Evolutionary conservation across 2,329 filamentous ascomycete genomes (phyloP), one percentile per base, ranked within the genome.

Genomic region (Phyllachora maydis): DNA sequence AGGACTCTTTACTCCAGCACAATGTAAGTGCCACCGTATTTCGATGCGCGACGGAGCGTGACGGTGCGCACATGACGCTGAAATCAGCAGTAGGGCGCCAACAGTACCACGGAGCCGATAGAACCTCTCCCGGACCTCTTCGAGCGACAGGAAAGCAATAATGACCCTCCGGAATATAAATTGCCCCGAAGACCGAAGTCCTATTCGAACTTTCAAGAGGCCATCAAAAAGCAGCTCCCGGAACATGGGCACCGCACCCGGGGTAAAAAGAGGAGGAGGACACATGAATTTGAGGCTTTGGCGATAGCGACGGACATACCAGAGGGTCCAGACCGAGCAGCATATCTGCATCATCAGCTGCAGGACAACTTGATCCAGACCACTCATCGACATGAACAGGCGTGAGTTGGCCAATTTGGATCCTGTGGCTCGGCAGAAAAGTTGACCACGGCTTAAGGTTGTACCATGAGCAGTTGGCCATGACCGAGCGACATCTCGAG

Each of bases 401-500:
- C n/a, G n/a, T n/a, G n/a, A n/a, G n/a, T n/a, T n/a, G n/a, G n/a
- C n/a, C n/a, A n/a, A n/a, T n/a, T n/a, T n/a, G n/a, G n/a, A n/a
- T n/a, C n/a, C n/a, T n/a, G n/a, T n/a, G n/a, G n/a, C n/a, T n/a
- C n/a, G n/a, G n/a, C n/a, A n/a, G n/a, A n/a, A n/a, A n/a, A n/a
- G n/a, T n/a, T 51, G 32, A 54, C 35, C 19, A n/a, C 10, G 4
- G 5, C 9, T 8, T 21, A 32, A 78, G 72, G 35, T 53, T 75
- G 14, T 93, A 88, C 43, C 65, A 69, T 32, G 74, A 88, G 37
- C 82, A 90, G 47, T 62, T 92, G 9, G 61, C 69, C 26, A 57
- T 85, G 35, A 82, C 81, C 1, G 74, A 83, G 39, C 64, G 72
- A 11, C 81, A 95, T 46, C 62, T 98, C 19, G 73, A 82, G 31